Evolutionary conservation across 441 rosid genomes (phyloP), one percentile per base, ranked within the genome.

Genomic region (Euphorbia schlechtendalii): DNA sequence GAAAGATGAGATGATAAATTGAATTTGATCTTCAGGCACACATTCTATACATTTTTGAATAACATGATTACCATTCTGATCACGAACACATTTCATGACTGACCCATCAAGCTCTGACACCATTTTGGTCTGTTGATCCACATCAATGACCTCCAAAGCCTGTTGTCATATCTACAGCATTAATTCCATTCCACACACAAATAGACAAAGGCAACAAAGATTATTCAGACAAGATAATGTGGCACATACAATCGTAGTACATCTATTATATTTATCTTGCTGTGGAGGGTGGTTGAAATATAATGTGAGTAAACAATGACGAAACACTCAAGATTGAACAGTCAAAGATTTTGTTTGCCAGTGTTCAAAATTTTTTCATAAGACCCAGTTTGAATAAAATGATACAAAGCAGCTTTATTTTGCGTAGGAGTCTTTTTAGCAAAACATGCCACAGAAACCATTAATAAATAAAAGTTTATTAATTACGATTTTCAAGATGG

Each of bases 1-100:
- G 65, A 92, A 92, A 18, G 94, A 75, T 12, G 96, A 85, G 63
- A 88, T 80, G 34, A 92, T 86, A 78, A 88, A 92, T 51, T 87
- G 86, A 71, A 88, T 88, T 69, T 56, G 83, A 58, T 86, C 83
- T 80, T 82, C 94, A 70, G 94, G 96, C 59, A 90, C 83, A 74
- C 90, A 81, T 80, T 92, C 96, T 54, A 92, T 88, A 67, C 92
- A 88, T 83, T 92, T 92, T 67, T 92, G 98, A 70, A 92, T 84
- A 74, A 92, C 98, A 84, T 92, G 98, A 78, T 92, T 89, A 62
- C 98, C 98, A 59, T 92, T 92, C 86, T 92, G 98, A 78, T 92
- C 97, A 63, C 80, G 86, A 69, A 90, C 96, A 59, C 98, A 92
- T 86, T 90, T 90, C 86, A 88, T 78, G 66, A 92, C 73, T 14